Percentiles rank a stretch among this genome's conserved stretches.
Evolutionary conservation across 2,329 filamentous ascomycete species (phyloP).

Genomic region (Dothideomycetes sp.): DNA sequence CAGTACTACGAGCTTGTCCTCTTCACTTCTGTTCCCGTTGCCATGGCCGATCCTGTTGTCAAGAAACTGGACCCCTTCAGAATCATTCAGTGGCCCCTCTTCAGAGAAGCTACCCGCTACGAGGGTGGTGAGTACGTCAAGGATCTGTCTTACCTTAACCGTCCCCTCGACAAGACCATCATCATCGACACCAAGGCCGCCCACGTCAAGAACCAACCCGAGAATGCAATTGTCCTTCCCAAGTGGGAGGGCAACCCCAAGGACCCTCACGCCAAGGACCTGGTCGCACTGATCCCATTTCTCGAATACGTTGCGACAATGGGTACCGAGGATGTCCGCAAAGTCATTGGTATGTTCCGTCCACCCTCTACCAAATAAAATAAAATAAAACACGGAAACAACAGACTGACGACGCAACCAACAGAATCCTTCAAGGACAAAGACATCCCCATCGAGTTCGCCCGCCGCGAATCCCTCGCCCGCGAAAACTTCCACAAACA

Average conservation of each 20-base stretch:
- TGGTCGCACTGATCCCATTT: slow-evolving; percentile 87
- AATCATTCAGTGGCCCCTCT: slow-evolving; percentile 90
- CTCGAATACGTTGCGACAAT: slow-evolving; percentile 95
- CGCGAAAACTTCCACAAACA: slow-evolving; percentile 77
- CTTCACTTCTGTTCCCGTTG: slow-evolving; percentile 80
- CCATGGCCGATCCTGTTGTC: slow-evolving; percentile 75
- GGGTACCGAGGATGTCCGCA: slow-evolving; percentile 75
- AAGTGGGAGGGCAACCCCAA: slow-evolving; percentile 78
- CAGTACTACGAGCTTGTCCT: slow-evolving; percentile 97
- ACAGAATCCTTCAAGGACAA: slow-evolving; percentile 53
- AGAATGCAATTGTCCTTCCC: slow-evolving; percentile 84
- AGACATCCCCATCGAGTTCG: slow-evolving; percentile 83
- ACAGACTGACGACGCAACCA: no score
- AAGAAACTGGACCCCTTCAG: slow-evolving; percentile 91
- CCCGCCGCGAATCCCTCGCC: slow-evolving; percentile 73
- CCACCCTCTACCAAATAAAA: background rate
- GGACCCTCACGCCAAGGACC: slow-evolving; percentile 55
- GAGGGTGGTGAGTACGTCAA: slow-evolving; percentile 95
- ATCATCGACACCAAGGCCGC: slow-evolving; percentile 77
- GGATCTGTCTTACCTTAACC: slow-evolving; percentile 97
- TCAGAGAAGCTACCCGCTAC: slow-evolving; percentile 93
- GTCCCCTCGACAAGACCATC: slow-evolving; percentile 88
- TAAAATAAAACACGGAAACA: no score
- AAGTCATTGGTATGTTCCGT: slow-evolving; percentile 8
- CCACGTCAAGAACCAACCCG: slow-evolving; percentile 83